A percentile compares a stretch with the other conserved stretches of the same genome.
phyloP scores from a whole-genome alignment of 225 moss, liverwort and hornwort genomes.

The Marchantia polymorpha region DNA sequence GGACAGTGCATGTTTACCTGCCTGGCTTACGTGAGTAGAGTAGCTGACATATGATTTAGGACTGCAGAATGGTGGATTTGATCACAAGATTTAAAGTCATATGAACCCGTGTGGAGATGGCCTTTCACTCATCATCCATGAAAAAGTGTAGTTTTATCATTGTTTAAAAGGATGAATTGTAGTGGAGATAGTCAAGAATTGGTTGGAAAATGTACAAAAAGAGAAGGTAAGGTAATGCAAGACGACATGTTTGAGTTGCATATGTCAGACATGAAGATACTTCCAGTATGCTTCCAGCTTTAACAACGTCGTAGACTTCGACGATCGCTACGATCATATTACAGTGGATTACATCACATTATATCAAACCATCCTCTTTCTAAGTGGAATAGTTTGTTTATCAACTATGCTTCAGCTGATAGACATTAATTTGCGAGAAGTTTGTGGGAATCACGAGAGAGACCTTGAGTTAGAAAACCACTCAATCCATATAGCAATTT shows the following conservation, averaged over 20 bases:
- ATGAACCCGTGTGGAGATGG: not conserved
- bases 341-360: no score
- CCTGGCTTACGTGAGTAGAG: not conserved
- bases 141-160: not conserved
- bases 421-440: no score
- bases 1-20: not conserved
- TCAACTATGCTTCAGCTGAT: no score
- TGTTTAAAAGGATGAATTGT: no score
- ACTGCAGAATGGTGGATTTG: not conserved
- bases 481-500: no score
- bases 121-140: not conserved
- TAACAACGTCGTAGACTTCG: no score
- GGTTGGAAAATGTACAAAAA: not conserved
- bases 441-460: no score
- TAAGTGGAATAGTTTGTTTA: no score
- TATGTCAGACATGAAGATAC: not conserved
- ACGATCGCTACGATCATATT: no score
- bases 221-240: slow-evolving; percentile 7
- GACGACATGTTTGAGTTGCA: slow-evolving; percentile 22
- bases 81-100: not conserved
- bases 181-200: not conserved
- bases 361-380: no score
- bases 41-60: not conserved
- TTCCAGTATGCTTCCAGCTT: no score
- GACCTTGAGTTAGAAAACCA: no score